phyloP scores from a whole-genome alignment of 805 yeast species.

The Zygotorulaspora chibaensis region DNA sequence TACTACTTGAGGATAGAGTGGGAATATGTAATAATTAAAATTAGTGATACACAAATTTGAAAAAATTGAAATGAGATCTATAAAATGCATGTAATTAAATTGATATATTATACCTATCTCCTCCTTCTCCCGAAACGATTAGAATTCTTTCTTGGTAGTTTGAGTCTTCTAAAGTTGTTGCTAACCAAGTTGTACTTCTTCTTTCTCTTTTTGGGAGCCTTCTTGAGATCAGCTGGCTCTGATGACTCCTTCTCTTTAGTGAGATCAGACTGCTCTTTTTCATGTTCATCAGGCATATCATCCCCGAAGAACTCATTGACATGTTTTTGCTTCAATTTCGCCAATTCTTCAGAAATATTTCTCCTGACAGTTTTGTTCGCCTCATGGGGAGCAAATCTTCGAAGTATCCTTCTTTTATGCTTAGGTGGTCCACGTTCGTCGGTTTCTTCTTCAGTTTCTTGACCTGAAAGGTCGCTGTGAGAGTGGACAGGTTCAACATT shows the following conservation, averaged over 20 bases:
- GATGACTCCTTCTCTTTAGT: conserved; percentile 24
- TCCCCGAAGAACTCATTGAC: conserved; percentile 17
- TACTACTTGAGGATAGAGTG: background rate
- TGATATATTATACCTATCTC: conserved; percentile 8
- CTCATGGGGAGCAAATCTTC: conserved; percentile 10
- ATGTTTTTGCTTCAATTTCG: conserved; percentile 25
- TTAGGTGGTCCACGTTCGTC: conserved; percentile 5
- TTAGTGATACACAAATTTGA: background rate
- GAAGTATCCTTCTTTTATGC: conserved; percentile 15
- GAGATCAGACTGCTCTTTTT: conserved; percentile 12
- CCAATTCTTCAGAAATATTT: conserved; percentile 25
- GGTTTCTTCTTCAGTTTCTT: conserved; percentile 6
- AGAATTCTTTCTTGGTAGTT: conserved; percentile 45
- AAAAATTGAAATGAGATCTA: background rate
- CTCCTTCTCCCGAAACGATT: conserved; percentile 41
- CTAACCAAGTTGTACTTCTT: conserved; percentile 38
- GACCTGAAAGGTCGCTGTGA: conserved; percentile 6
- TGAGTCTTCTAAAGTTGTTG: conserved; percentile 49
- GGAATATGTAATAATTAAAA: background rate
- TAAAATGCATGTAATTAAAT: background rate
- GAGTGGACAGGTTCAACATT: conserved; percentile 3
- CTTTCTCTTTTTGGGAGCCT: conserved; percentile 19
- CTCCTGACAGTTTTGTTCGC: conserved; percentile 7
- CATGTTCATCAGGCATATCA: conserved; percentile 11
- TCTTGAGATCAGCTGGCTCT: conserved; percentile 3